Conservation (phyloP, 345 rosid genomes). For the Diplotaxis tenuifolia region DNA sequence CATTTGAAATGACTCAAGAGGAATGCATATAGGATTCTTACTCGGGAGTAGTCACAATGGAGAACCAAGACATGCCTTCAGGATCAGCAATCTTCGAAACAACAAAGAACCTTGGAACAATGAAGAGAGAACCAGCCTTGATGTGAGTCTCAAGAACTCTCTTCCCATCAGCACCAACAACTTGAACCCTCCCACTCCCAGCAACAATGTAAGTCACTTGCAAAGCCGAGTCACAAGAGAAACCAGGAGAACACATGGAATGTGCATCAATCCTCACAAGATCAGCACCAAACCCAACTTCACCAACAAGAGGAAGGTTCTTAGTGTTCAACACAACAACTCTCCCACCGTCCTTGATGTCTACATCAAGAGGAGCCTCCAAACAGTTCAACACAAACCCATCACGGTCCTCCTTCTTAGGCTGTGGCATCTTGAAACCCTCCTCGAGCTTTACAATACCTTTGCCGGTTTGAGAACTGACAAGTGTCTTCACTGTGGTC, state of each 20-base stretch:
- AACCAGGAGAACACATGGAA: slow-evolving; percentile 97
- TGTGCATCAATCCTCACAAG: slow-evolving; percentile 69
- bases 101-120: slow-evolving; percentile 59
- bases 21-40: not conserved
- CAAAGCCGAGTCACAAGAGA: slow-evolving; percentile 88
- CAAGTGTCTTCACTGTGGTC: slow-evolving; percentile 43
- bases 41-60: slow-evolving; percentile 2
- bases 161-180: slow-evolving; percentile 74
- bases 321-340: slow-evolving; percentile 83
- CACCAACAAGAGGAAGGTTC: slow-evolving; percentile 81
- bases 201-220: slow-evolving; percentile 80
- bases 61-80: not conserved
- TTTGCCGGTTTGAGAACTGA: slow-evolving; percentile 51
- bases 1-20: not conserved
- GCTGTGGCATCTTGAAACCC: slow-evolving; percentile 53
- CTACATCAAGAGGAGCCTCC: slow-evolving; percentile 85
- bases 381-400: slow-evolving; percentile 71
- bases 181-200: slow-evolving; percentile 74
- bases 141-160: slow-evolving; percentile 70
- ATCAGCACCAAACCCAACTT: slow-evolving; percentile 89
- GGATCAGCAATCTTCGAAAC: not conserved
- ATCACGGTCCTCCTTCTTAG: slow-evolving; percentile 47
- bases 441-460: slow-evolving; percentile 77
- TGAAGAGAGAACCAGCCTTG: slow-evolving; percentile 70
- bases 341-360: slow-evolving; percentile 74